These are phyloP conservation scores for Tulasnella sp. DNA, from an alignment of 768 basidiomycete genomes.

Conservation along the genomic window DNA sequence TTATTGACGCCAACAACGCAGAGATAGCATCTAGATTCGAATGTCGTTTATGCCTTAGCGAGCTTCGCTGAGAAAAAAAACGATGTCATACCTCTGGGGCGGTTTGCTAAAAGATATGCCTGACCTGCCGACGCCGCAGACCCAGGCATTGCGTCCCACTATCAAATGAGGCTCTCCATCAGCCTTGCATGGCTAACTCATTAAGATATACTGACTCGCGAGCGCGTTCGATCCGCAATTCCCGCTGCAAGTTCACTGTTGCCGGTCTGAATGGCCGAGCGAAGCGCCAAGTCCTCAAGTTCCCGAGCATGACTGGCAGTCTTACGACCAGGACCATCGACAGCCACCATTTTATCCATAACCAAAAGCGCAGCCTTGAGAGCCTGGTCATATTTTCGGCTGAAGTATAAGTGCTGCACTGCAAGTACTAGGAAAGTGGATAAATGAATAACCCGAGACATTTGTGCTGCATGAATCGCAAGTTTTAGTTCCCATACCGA, in stretches of 20 bases:
- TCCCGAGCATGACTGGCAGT: constrained; percentile 8
- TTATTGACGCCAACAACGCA: neutral
- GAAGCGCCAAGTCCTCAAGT: constrained; percentile 14
- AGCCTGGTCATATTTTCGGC: neutral
- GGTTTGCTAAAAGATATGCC: constrained; percentile 9
- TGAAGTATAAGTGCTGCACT: constrained; percentile 12
- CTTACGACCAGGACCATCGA: neutral
- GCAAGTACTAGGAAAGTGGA: constrained; percentile 7
- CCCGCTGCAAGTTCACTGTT: neutral
- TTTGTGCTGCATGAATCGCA: no score
- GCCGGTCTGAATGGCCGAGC: constrained; percentile 3
- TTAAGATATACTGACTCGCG: neutral
- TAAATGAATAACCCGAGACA: no score
- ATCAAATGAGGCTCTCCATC: neutral
- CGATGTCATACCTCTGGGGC: constrained; percentile 11
- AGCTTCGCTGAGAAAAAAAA: neutral
- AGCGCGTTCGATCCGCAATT: constrained; percentile 9
- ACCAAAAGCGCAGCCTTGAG: neutral
- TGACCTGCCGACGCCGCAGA: constrained; percentile 6
- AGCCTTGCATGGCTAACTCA: no score
- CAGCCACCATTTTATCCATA: neutral
- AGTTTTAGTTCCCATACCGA: neutral
- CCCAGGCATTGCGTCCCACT: constrained; percentile 12
- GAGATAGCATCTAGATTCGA: constrained; percentile 16
- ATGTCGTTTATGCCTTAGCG: no score